These are phyloP conservation scores for Aspergillus aculeatinus DNA, from an alignment of 2,329 filamentous ascomycete genomes.

Conservation along the genomic window DNA sequence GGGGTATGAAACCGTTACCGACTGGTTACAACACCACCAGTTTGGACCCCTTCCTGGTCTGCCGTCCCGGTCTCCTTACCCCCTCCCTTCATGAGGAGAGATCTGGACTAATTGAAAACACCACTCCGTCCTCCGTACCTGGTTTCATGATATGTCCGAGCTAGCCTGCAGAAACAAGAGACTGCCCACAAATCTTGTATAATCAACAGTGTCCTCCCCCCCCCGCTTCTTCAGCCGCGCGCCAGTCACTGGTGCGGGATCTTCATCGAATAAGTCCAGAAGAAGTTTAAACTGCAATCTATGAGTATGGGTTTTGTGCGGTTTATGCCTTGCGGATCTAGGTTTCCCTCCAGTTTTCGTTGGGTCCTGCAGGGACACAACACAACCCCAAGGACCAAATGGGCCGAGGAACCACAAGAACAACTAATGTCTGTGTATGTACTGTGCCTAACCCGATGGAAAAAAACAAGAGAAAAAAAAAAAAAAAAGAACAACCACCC, in stretches of 20 bases:
- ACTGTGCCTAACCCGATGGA: too few relatives aligned
- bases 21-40: too few relatives aligned
- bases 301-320: neutral
- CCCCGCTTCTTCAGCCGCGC: constrained; percentile 21
- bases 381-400: too few relatives aligned
- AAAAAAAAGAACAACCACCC: neutral
- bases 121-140: neutral
- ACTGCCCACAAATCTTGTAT: neutral
- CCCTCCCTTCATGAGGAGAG: neutral
- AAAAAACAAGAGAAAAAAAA: neutral
- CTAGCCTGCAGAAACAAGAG: neutral
- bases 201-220: neutral
- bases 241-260: constrained; percentile 5
- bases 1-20: too few relatives aligned
- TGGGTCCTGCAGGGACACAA: too few relatives aligned
- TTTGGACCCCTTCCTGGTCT: too few relatives aligned
- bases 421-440: too few relatives aligned
- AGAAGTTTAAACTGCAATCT: constrained; percentile 12
- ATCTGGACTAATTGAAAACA: neutral
- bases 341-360: too few relatives aligned
- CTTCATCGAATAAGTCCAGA: constrained; percentile 16
- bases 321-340: neutral
- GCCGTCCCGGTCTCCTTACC: too few relatives aligned
- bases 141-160: neutral
- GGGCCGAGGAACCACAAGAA: too few relatives aligned